Conservation (phyloP, 163 green algal genomes). For the Chlamydomonas reinhardtii region DNA sequence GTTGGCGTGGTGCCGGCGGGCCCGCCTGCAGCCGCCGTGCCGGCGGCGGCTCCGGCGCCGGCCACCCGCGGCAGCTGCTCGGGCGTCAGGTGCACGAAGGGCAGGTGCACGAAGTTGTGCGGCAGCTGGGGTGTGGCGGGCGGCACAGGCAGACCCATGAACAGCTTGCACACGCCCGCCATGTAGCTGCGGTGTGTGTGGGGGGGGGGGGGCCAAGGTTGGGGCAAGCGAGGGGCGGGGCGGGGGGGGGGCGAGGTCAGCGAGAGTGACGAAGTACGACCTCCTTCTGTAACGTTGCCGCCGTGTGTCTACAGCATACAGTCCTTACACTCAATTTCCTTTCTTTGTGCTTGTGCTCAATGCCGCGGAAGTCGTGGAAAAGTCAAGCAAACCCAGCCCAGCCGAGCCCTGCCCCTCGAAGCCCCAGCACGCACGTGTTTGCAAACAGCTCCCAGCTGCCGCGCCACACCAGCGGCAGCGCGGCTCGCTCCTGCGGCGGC, state of each 20-base stretch:
- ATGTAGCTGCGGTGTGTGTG: slow-evolving; percentile 26
- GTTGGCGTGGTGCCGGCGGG: background rate
- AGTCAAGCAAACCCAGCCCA: no score
- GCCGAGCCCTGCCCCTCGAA: no score
- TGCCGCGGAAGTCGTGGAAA: no score
- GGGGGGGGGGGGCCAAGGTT: background rate
- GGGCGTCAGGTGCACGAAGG: background rate
- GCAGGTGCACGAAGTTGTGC: slow-evolving; percentile 28
- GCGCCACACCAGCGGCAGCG: slow-evolving; percentile 42
- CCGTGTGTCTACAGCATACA: no score
- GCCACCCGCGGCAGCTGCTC: slow-evolving; percentile 15
- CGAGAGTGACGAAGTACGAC: background rate
- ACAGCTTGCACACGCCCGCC: slow-evolving; percentile 32
- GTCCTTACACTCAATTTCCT: no score
- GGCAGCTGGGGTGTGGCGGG: slow-evolving; percentile 16
- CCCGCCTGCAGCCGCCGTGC: background rate
- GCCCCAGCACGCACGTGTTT: slow-evolving; percentile 37
- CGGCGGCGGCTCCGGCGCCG: background rate
- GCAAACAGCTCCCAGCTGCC: slow-evolving; percentile 26
- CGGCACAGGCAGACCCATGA: slow-evolving; percentile 33
- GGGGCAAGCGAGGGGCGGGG: background rate
- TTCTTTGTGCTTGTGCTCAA: no score
- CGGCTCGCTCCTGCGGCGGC: background rate
- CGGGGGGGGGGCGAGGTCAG: background rate
- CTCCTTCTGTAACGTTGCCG: no score